Percentiles rank a stretch among this genome's conserved stretches.
Evolutionary conservation across 768 basidiomycete genomes (phyloP).

Genomic region (Tricholomella constricta): DNA sequence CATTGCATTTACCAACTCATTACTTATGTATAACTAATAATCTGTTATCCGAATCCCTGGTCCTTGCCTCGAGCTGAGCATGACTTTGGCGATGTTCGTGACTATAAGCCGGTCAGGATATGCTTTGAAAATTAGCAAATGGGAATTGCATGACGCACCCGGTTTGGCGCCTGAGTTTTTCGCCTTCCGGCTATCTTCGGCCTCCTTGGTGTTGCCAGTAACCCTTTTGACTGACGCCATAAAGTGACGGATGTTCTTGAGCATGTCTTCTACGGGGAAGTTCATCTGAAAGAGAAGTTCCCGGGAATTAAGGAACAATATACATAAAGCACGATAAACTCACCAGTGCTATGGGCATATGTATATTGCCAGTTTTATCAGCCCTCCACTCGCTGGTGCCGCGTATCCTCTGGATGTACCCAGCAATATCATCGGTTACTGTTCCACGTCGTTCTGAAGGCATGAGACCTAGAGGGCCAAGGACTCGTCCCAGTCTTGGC

Average conservation of each 20-base stretch:
- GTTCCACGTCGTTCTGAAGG: conserved; percentile 93
- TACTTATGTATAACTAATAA: conserved; percentile 41
- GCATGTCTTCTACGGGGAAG: conserved; percentile 74
- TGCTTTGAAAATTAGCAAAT: neutral
- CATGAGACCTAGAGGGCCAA: conserved; percentile 91
- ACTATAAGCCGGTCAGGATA: conserved; percentile 39
- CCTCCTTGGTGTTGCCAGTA: conserved; percentile 68
- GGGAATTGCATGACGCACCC: conserved; percentile 32
- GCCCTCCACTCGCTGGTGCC: conserved; percentile 93
- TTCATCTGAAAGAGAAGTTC: conserved; percentile 67
- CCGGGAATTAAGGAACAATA: neutral
- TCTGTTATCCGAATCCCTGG: conserved; percentile 91
- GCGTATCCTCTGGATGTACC: conserved; percentile 76
- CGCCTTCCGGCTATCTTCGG: conserved; percentile 41
- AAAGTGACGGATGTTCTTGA: conserved; percentile 79
- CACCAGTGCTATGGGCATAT: conserved; percentile 80
- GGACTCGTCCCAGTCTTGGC: conserved; percentile 75
- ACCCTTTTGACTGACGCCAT: conserved; percentile 71
- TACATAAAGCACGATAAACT: conserved; percentile 19
- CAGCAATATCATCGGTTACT: conserved; percentile 86
- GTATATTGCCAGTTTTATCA: conserved; percentile 83
- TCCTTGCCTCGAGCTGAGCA: conserved; percentile 83
- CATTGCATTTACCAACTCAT: conserved; percentile 15
- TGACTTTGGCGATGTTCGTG: conserved; percentile 76
- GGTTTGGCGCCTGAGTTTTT: conserved; percentile 49